Conservation (phyloP, 176 grass and related monocot genomes). For the sorghum (Sorghum bicolor) region DNA sequence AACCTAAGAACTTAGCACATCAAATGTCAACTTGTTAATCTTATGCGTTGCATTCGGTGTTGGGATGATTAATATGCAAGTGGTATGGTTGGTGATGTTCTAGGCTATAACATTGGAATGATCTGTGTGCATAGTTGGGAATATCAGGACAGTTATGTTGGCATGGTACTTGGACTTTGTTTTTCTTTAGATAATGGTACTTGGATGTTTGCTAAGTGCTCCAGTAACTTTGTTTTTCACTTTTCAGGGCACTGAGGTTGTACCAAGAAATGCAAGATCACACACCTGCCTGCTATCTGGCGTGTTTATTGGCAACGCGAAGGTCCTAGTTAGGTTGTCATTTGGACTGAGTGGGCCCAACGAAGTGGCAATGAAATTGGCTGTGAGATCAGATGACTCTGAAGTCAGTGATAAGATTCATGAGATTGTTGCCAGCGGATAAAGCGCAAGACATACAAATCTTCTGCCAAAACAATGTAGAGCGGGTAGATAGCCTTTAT, state of each 20-base stretch:
- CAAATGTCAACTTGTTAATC: background rate
- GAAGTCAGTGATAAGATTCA: slow-evolving; percentile 86
- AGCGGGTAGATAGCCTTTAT: slow-evolving; percentile 27
- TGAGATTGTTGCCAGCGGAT: slow-evolving; percentile 77
- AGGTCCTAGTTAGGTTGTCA: slow-evolving; percentile 80
- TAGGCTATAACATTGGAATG: background rate
- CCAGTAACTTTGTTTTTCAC: background rate
- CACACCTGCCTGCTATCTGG: slow-evolving; percentile 88
- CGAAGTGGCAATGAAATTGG: slow-evolving; percentile 96
- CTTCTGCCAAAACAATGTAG: slow-evolving; percentile 18
- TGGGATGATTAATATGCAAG: background rate
- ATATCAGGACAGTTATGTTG: background rate
- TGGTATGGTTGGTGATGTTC: background rate
- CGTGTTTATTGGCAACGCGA: slow-evolving; percentile 61
- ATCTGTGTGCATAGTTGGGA: background rate
- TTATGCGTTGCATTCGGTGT: background rate
- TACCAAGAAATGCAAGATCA: slow-evolving; percentile 85
- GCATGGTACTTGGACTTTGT: background rate
- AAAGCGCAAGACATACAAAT: background rate
- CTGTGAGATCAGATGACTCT: slow-evolving; percentile 84
- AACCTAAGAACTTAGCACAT: background rate
- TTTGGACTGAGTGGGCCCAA: slow-evolving; percentile 87
- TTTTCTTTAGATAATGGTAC: background rate
- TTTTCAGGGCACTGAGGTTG: slow-evolving; percentile 81
- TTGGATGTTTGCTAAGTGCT: slow-evolving; percentile 5